Conservation (phyloP, 140 eudicot species). For the Erigeron philadelphicus region DNA sequence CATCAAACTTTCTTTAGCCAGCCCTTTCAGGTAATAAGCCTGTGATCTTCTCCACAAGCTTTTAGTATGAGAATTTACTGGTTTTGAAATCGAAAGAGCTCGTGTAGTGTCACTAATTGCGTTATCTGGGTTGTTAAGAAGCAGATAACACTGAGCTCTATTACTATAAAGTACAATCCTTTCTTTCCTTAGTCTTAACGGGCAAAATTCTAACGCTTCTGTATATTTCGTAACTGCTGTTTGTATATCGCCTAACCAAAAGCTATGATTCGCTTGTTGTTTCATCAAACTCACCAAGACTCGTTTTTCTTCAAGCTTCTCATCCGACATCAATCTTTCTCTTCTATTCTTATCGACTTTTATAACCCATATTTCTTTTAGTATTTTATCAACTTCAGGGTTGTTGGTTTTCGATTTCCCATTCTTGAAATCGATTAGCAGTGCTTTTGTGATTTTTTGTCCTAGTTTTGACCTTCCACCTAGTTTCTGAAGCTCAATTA, state of each 20-base stretch:
- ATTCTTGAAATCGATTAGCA: slow-evolving; percentile 43
- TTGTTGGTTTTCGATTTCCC: slow-evolving; percentile 34
- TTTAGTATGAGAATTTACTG: slow-evolving; percentile 64
- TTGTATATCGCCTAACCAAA: slow-evolving; percentile 54
- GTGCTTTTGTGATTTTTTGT: slow-evolving; percentile 45
- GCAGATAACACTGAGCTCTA: slow-evolving; percentile 74
- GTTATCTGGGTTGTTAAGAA: slow-evolving; percentile 49
- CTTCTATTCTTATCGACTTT: slow-evolving; percentile 47
- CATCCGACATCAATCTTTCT: slow-evolving; percentile 44
- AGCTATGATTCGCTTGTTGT: slow-evolving; percentile 64
- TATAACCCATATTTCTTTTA: slow-evolving; percentile 53
- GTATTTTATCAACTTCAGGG: slow-evolving; percentile 27
- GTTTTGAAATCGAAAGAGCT: slow-evolving; percentile 67
- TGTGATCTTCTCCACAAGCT: slow-evolving; percentile 94
- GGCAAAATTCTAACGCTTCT: slow-evolving; percentile 68
- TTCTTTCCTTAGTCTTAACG: slow-evolving; percentile 51
- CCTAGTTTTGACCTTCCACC: slow-evolving; percentile 61
- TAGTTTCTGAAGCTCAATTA: slow-evolving; percentile 49
- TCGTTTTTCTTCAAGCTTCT: slow-evolving; percentile 52
- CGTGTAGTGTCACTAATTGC: slow-evolving; percentile 76
- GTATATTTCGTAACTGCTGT: slow-evolving; percentile 51
- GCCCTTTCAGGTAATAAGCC: slow-evolving; percentile 83
- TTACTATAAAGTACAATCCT: slow-evolving; percentile 69
- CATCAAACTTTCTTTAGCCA: slow-evolving; percentile 89
- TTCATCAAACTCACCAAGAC: slow-evolving; percentile 43